Evolutionary conservation across 495 filamentous ascomycete genomes (phyloP), one percentile per base, ranked within the genome.

Genomic region (Penicillium canariense): DNA sequence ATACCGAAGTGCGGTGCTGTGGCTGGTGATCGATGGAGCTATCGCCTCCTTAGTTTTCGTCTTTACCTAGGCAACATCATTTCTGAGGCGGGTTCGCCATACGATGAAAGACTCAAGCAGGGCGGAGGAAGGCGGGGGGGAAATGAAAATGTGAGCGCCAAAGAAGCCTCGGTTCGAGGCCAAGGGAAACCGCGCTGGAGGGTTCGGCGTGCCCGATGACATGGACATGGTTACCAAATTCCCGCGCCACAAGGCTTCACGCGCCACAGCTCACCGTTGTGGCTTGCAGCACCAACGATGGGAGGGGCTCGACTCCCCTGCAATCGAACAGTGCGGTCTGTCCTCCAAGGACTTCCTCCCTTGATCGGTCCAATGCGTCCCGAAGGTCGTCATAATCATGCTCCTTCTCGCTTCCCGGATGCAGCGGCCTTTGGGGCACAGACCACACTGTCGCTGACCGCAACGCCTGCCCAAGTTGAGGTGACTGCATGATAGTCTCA

Each of bases 221-320:
- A 56, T 49, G 48, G 47, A 39, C 18, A 26, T 48, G 18, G 25
- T 56, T 54, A 45, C 31, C 35, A 46, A 56, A 51, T 44, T 15
- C 36, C 35, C 22, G 46, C 20, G 17, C 17, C 14, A 43, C 35
- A 32, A 12, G 36, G 36, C 51, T 42, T 28, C 47, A 55, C 31
- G 46, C 50, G 58, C 63, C 63, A 67, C 61, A 64, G 9, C 34
- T 47, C 52, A 53, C 55, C 58, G 58, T 64, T 59, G 63, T 64
- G 63, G 63, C 63, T 61, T 59, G 54, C 56, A 58, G 38, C 28
- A 60, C 12, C 35, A 44, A 6, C 11, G 18, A 25, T 1, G 26
- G 18, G 44, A 56, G 35, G 35, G 25, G 17, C 10, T 50, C 26
- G 35, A 38, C 27, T 52, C 23, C 42, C 23, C 15, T 59, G 50